These are phyloP conservation scores for Hypoxylon sp. DNA, from an alignment of 2,329 filamentous ascomycete genomes.

Conservation along the genomic window DNA sequence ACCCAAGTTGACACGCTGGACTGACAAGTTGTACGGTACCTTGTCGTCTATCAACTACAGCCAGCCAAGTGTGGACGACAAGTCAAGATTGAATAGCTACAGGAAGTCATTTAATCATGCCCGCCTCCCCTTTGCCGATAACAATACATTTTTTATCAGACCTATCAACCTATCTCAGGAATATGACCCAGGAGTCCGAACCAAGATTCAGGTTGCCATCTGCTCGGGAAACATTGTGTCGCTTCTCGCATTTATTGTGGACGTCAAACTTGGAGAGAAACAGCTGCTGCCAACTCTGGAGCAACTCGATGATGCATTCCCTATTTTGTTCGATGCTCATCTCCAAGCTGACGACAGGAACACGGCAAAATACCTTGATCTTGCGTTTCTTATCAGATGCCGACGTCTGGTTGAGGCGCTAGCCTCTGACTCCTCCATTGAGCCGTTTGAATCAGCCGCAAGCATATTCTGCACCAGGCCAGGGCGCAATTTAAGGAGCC, in stretches of 20 bases:
- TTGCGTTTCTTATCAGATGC: conserved; percentile 50
- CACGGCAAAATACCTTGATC: conserved; percentile 23
- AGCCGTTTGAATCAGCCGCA: conserved; percentile 44
- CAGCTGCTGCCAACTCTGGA: conserved; percentile 38
- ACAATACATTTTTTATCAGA: conserved; percentile 40
- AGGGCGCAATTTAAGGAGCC: conserved; percentile 10
- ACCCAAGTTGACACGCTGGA: conserved; percentile 49
- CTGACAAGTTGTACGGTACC: conserved; percentile 39
- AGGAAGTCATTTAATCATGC: conserved; percentile 42
- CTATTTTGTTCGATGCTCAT: conserved; percentile 33
- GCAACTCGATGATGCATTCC: conserved; percentile 49
- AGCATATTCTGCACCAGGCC: conserved; percentile 48
- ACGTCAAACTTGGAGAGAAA: conserved; percentile 35
- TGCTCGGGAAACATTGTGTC: conserved; percentile 49
- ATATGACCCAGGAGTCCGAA: conserved; percentile 29
- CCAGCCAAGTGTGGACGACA: conserved; percentile 35
- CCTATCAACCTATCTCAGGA: conserved; percentile 37
- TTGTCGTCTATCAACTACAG: conserved; percentile 36
- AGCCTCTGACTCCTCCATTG: conserved; percentile 8
- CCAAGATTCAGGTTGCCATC: conserved; percentile 36
- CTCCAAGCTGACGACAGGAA: conserved; percentile 16
- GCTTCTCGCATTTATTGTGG: conserved; percentile 44
- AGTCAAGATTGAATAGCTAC: conserved; percentile 33
- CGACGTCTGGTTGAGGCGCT: conserved; percentile 44
- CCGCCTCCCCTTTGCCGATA: conserved; percentile 40